Evolutionary conservation across 768 basidiomycete genomes (phyloP).

Genomic region (Kwoniella bestiolae): DNA sequence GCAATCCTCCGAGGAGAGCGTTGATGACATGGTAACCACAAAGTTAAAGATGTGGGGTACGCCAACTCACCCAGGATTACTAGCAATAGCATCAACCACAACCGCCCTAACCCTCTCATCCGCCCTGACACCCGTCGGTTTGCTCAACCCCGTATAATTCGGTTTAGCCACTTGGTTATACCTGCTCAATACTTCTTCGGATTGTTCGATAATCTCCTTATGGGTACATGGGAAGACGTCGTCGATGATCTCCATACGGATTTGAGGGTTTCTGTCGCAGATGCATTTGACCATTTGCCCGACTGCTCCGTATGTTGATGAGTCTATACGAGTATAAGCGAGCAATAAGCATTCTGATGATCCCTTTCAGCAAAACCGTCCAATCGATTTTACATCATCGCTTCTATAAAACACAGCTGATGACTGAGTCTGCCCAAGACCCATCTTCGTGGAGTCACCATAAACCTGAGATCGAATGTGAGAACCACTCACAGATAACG

Average conservation of each 20-base stretch:
- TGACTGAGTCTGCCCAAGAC: too few species aligned
- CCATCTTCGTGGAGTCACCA: not conserved
- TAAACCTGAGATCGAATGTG: not conserved
- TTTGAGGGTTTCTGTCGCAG: conserved; percentile 65
- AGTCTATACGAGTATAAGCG: conserved; percentile 58
- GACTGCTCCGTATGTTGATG: conserved; percentile 67
- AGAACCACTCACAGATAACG: conserved; percentile 61
- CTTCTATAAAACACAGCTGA: too few species aligned
- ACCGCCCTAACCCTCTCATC: conserved; percentile 65
- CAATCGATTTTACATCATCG: not conserved
- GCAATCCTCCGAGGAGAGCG: too few species aligned
- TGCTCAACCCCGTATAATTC: conserved; percentile 34
- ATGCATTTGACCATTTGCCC: conserved; percentile 64
- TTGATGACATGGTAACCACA: not conserved
- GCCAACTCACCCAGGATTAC: conserved; percentile 63
- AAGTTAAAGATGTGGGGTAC: not conserved
- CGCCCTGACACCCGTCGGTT: conserved; percentile 35
- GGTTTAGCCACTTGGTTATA: conserved; percentile 52
- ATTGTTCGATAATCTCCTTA: conserved; percentile 62
- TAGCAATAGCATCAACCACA: conserved; percentile 70
- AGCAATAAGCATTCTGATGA: too few species aligned
- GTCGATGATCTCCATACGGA: conserved; percentile 62
- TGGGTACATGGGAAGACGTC: conserved; percentile 67
- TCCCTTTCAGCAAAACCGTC: too few species aligned
- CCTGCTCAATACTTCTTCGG: conserved; percentile 37